Evolutionary conservation across 164 flowering plant species (phyloP), one percentile per base, ranked within the genome.

Genomic region (Magnolia sinica): DNA sequence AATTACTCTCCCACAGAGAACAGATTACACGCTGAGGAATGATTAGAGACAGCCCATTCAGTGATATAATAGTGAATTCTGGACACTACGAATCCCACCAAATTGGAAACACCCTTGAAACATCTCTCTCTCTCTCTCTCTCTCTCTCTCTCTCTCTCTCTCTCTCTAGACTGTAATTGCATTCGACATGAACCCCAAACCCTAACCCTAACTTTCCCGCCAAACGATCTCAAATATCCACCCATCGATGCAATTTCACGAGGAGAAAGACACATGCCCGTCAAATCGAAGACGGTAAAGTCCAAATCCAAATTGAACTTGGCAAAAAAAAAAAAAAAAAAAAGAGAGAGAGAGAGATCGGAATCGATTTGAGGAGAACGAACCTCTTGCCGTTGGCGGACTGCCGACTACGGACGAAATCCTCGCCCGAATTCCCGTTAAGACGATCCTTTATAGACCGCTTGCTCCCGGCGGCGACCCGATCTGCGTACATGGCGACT

Each of bases 401-500:
- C 52, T 58, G 74, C 20, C 81, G 80, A 18, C 59, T 50, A 11
- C 75, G 76, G 20, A 63, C 76, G 27, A 70, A 72, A 50, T 76
- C 79, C 19, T 63, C 78, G 11, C 10, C 76, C 0, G 50, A 76
- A 27, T 75, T 74, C 50, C 83, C 83, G 52, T 81, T 64, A 24
- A 83, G 79, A 10, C 85, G 80, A 4, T 83, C 85, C 73, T 66
- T 81, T 37, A 81, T 65, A 27, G 85, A 81, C 77, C 82, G 71
- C 70, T 83, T 83, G 76, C 49, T 63, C 64, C 79, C 85, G 1
- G 78, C 73, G 11, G 50, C 64, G 4, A 79, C 76, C 55, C 76
- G 81, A 81, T 83, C 85, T 50, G 85, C 82, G 45, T 83, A 81
- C 85, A 83, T 83, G 3, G 67, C 66, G 18, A 20, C 58, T n/a